Evolutionary conservation across 2,329 filamentous ascomycete genomes (phyloP).

Genomic region (Clarireedia monteithiana): DNA sequence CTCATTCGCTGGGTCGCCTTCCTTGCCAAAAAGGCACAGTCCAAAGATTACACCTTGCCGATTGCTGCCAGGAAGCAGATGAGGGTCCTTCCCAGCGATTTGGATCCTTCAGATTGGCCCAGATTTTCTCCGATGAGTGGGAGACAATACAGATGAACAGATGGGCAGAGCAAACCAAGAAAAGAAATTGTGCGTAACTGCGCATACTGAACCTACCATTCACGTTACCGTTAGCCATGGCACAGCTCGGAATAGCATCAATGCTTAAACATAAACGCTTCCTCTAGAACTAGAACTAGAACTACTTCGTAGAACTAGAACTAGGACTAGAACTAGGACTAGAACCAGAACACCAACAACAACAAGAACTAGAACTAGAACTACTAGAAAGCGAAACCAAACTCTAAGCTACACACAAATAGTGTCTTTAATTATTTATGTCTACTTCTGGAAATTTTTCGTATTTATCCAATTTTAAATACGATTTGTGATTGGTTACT

Average conservation of each 20-base stretch:
- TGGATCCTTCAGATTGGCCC: slow-evolving; percentile 3
- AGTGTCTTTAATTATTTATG: not conserved
- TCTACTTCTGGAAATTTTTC: slow-evolving; percentile 1
- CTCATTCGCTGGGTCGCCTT: not conserved
- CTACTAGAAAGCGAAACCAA: too few relatives aligned
- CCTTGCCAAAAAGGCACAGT: slow-evolving; percentile 4
- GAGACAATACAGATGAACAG: not conserved
- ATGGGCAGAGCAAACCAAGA: not conserved
- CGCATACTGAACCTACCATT: not conserved
- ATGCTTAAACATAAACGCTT: not conserved
- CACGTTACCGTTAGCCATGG: too few relatives aligned
- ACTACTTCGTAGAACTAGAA: too few relatives aligned
- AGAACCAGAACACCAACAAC: too few relatives aligned
- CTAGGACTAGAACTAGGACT: too few relatives aligned
- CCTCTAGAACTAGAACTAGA: too few relatives aligned
- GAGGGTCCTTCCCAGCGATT: slow-evolving; percentile 2
- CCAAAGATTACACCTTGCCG: not conserved
- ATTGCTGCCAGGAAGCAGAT: not conserved
- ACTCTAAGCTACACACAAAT: not conserved
- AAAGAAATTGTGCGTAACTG: not conserved
- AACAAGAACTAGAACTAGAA: too few relatives aligned
- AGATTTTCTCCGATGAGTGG: not conserved
- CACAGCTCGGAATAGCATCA: slow-evolving; percentile 1
- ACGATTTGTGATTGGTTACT: not conserved
- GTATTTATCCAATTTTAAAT: not conserved